phyloP scores from a whole-genome alignment of 176 grass and related monocot species.

The Alopecurus myosuroides region DNA sequence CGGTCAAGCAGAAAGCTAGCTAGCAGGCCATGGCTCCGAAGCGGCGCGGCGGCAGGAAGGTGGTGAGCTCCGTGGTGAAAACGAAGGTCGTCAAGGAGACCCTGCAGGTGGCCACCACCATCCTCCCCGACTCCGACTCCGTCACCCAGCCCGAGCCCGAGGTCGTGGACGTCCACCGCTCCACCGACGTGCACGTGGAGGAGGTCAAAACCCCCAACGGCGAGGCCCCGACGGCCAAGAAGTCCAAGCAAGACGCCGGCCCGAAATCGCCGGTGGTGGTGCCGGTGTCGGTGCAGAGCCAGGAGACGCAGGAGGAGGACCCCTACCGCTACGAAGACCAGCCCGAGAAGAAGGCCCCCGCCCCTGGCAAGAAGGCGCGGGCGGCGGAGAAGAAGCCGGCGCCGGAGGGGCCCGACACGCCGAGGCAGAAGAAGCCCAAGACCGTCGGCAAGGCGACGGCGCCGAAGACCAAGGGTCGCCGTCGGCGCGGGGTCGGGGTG shows the following conservation, averaged over 20 bases:
- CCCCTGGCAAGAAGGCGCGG: too few species aligned
- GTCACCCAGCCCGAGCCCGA: not conserved
- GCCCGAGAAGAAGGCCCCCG: too few species aligned
- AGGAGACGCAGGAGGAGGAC: conserved; percentile 41
- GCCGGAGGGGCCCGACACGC: not conserved
- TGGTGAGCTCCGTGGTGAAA: conserved; percentile 32
- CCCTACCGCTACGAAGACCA: not conserved
- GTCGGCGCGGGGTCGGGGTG: not conserved
- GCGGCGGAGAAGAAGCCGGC: not conserved
- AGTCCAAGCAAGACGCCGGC: not conserved
- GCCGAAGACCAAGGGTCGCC: not conserved
- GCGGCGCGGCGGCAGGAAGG: conserved; percentile 20
- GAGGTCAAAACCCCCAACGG: not conserved
- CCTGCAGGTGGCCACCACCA: conserved; percentile 22
- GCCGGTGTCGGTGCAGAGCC: conserved; percentile 18
- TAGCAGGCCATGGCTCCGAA: conserved; percentile 46
- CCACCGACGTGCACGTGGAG: conserved; percentile 34
- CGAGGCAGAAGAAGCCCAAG: conserved; percentile 1
- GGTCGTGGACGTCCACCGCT: not conserved
- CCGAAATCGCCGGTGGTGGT: not conserved
- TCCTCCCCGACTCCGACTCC: not conserved
- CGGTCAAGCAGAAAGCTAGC: not conserved
- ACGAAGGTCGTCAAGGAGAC: conserved; percentile 51
- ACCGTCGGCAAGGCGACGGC: not conserved
- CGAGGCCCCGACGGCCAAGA: not conserved